Percentiles rank a stretch among this genome's conserved stretches.
These are phyloP conservation scores for Kuraishia piskuri DNA, from an alignment of 805 yeast species.

Conservation along the genomic window DNA sequence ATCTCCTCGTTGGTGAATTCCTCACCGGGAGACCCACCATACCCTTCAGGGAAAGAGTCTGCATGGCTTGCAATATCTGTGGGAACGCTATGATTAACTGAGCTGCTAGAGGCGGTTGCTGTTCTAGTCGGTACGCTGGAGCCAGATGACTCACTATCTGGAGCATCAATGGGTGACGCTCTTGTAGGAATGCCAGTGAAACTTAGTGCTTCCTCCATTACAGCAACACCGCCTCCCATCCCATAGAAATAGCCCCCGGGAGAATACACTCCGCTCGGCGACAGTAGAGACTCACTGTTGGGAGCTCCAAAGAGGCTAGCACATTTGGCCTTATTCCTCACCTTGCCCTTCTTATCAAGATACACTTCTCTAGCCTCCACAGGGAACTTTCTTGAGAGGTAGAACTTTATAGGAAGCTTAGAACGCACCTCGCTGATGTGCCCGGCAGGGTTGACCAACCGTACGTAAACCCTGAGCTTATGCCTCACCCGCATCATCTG, in stretches of 20 bases:
- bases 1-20: background rate
- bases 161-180: background rate
- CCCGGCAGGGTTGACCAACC: slow-evolving; percentile 38
- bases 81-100: background rate
- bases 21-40: background rate
- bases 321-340: slow-evolving; percentile 14
- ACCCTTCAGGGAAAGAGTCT: no score
- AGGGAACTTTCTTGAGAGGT: slow-evolving; percentile 27
- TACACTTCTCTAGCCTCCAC: slow-evolving; percentile 17
- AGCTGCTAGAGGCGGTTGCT: background rate
- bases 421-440: slow-evolving; percentile 44
- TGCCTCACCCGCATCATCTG: slow-evolving; percentile 36
- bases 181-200: background rate
- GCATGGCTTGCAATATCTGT: no score
- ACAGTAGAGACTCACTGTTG: slow-evolving; percentile 4
- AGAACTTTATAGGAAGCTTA: slow-evolving; percentile 37
- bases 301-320: slow-evolving; percentile 4
- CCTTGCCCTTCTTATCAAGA: slow-evolving; percentile 15
- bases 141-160: background rate
- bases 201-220: background rate
- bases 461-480: slow-evolving; percentile 33
- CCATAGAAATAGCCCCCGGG: background rate
- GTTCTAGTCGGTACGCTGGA: background rate
- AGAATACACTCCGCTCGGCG: background rate
- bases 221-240: background rate